phyloP scores from a whole-genome alignment of 2,329 filamentous ascomycete genomes.

The Zymoseptoria pseudotritici region DNA sequence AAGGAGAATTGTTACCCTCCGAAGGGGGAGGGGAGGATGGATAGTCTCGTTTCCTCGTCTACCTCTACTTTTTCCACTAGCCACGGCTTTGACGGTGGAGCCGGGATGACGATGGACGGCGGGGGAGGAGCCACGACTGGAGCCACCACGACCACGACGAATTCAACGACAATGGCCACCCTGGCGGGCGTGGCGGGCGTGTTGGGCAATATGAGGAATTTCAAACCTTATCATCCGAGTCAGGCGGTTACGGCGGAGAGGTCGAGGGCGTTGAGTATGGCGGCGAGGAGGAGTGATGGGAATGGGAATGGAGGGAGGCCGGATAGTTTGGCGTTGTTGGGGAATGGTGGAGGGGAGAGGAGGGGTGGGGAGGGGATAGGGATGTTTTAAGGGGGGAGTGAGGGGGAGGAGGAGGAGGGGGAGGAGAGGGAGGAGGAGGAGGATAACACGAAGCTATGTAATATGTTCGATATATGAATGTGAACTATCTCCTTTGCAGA shows the following conservation, averaged over 20 bases:
- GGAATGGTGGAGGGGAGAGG: background rate
- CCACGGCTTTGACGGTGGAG: background rate
- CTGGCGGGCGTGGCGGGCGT: background rate
- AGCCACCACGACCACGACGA: conserved; percentile 18
- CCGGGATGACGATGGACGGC: conserved; percentile 9
- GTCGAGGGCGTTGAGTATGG: conserved; percentile 15
- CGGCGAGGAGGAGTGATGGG: background rate
- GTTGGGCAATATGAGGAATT: conserved; percentile 1
- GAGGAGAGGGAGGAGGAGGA: too few species aligned
- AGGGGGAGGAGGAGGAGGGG: too few species aligned
- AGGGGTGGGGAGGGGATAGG: background rate
- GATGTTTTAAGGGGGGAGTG: background rate
- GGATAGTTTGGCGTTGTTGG: background rate
- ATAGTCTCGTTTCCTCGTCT: background rate
- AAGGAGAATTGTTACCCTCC: too few species aligned
- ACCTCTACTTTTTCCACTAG: background rate
- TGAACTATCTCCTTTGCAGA: too few species aligned
- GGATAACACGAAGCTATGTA: too few species aligned
- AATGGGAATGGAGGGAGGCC: background rate
- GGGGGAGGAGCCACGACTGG: conserved; percentile 7
- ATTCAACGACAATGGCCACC: conserved; percentile 13
- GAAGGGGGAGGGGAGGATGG: background rate
- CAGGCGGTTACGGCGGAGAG: conserved; percentile 21
- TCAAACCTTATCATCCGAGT: conserved; percentile 18
- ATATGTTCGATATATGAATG: too few species aligned